phyloP scores from a whole-genome alignment of 257 asterid species.

The Nicotiana undulata region DNA sequence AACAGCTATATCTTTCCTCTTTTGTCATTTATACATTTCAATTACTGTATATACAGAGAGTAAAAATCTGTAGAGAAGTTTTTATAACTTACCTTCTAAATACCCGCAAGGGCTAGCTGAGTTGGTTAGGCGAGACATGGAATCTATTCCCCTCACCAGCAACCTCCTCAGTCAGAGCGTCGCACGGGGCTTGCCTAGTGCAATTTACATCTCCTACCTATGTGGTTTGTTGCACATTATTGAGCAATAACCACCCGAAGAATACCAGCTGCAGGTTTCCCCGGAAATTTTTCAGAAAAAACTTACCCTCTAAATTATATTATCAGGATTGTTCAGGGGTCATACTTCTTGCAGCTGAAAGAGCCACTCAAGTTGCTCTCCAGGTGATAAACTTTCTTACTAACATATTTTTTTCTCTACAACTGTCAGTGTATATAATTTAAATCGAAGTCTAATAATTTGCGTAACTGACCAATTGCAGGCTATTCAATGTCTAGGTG shows the following conservation, averaged over 20 bases:
- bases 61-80: background rate
- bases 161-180: no score
- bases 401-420: background rate
- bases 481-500: constrained; percentile 97
- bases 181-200: no score
- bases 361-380: constrained; percentile 99
- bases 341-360: constrained; percentile 82
- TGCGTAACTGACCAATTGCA: constrained; percentile 21
- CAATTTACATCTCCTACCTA: no score
- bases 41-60: background rate
- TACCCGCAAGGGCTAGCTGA: background rate
- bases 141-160: no score
- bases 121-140: no score
- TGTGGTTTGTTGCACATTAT: no score
- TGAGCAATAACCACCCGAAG: no score
- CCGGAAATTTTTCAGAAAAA: no score
- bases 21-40: background rate
- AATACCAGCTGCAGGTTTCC: no score
- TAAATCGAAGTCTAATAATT: background rate
- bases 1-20: no score
- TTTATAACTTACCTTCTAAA: background rate
- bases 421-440: background rate
- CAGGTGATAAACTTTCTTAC: constrained; percentile 37
- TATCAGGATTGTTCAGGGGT: constrained; percentile 92
- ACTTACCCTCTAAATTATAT: background rate